Evolutionary conservation across 1,284 basidiomycete species (phyloP).

Genomic region (Trametes sp.): DNA sequence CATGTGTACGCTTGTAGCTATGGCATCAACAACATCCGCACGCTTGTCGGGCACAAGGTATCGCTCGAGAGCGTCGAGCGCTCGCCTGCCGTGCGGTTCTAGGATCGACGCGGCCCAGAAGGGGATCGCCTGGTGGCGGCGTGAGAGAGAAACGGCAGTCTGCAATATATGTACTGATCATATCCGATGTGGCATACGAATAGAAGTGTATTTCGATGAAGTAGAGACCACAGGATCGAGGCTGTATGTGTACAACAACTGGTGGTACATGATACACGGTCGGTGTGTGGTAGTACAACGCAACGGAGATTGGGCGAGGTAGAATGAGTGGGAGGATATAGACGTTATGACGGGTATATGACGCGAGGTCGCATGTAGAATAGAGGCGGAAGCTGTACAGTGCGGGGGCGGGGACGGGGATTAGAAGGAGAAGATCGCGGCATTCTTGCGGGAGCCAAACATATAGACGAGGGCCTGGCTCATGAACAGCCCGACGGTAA

Average conservation of each 20-base stretch:
- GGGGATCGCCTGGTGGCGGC: neutral
- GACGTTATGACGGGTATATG: neutral
- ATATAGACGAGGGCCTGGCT: constrained; percentile 88
- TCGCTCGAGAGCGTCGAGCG: constrained; percentile 90
- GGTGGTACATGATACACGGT: neutral
- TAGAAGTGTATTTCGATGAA: constrained; percentile 18
- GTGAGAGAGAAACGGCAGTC: constrained; percentile 19
- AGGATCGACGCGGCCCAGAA: constrained; percentile 21
- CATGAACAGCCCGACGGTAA: constrained; percentile 91
- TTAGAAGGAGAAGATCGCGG: constrained; percentile 84
- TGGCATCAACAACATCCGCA: constrained; percentile 95
- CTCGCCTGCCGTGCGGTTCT: constrained; percentile 90
- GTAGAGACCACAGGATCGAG: constrained; percentile 9
- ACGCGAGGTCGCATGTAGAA: neutral
- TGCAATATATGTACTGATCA: constrained; percentile 21
- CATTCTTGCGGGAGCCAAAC: constrained; percentile 84
- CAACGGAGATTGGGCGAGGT: neutral
- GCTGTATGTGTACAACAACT: neutral
- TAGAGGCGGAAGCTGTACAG: neutral
- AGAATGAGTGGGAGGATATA: neutral
- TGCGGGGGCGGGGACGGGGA: constrained; percentile 16
- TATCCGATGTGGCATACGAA: constrained; percentile 11
- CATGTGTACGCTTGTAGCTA: constrained; percentile 54
- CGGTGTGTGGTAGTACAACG: constrained; percentile 11
- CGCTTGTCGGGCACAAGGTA: constrained; percentile 97